A percentile compares a stretch with the other conserved stretches of the same genome.
phyloP scores from a whole-genome alignment of 164 flowering plant genomes.

The Aristolochia contorta region DNA sequence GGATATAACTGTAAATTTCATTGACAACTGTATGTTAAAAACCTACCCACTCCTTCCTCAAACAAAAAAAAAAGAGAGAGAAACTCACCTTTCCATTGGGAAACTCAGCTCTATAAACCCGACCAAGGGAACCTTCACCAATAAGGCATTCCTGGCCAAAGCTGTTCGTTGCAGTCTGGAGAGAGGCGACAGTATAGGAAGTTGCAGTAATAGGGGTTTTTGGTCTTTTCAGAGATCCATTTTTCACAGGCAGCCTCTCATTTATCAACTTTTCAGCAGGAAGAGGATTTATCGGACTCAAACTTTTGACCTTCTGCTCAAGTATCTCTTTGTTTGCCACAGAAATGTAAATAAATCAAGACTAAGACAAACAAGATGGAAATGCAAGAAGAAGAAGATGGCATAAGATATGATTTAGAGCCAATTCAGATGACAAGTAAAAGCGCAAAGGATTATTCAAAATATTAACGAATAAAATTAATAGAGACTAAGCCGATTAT shows the following conservation, averaged over 20 bases:
- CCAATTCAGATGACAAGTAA: too few species aligned
- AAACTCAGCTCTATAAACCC: constrained; percentile 88
- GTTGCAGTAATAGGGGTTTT: constrained; percentile 79
- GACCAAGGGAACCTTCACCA: constrained; percentile 98
- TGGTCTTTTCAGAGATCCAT: constrained; percentile 54
- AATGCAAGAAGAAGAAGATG: neutral
- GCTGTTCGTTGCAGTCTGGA: constrained; percentile 83
- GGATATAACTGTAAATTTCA: too few species aligned
- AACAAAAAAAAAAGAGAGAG: too few species aligned
- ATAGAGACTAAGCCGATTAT: too few species aligned
- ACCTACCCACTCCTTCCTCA: too few species aligned
- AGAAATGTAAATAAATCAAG: constrained; percentile 1
- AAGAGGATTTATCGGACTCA: constrained; percentile 49
- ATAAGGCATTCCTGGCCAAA: constrained; percentile 71
- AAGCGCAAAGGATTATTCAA: too few species aligned
- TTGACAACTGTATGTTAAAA: too few species aligned
- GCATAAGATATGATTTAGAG: neutral
- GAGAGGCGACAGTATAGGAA: constrained; percentile 74
- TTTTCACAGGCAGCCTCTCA: constrained; percentile 42
- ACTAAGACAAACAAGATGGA: neutral
- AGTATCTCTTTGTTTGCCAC: constrained; percentile 40
- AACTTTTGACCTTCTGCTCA: constrained; percentile 47
- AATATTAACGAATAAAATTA: too few species aligned
- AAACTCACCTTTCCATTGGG: constrained; percentile 74
- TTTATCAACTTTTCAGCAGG: constrained; percentile 51